Evolutionary conservation across 768 basidiomycete genomes (phyloP).

Genomic region (Russula abietina): DNA sequence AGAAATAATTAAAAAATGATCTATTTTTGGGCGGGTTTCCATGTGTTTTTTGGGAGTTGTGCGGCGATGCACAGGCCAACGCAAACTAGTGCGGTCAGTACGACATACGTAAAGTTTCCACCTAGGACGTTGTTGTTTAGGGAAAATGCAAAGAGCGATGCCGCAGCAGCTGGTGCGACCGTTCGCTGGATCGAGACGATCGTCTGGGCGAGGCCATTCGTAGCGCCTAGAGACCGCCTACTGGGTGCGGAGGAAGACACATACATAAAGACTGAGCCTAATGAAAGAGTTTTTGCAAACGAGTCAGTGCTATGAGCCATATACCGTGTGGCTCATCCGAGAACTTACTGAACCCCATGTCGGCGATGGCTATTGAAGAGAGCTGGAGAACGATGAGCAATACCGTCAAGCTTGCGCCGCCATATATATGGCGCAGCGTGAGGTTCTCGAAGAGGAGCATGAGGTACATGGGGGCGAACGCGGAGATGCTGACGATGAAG

Average conservation of each 20-base stretch:
- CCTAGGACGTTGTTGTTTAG: slow-evolving; percentile 42
- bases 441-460: slow-evolving; percentile 28
- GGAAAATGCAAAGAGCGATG: slow-evolving; percentile 63
- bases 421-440: neutral
- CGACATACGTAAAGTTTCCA: slow-evolving; percentile 32
- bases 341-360: slow-evolving; percentile 19
- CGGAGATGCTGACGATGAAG: slow-evolving; percentile 28
- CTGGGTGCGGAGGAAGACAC: slow-evolving; percentile 62
- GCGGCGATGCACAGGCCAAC: slow-evolving; percentile 8
- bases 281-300: slow-evolving; percentile 26
- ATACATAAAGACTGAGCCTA: slow-evolving; percentile 66
- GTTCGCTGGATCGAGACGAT: slow-evolving; percentile 36
- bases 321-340: neutral
- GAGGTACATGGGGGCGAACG: slow-evolving; percentile 28
- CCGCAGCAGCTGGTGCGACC: slow-evolving; percentile 51
- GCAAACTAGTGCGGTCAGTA: neutral
- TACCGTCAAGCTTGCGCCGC: neutral
- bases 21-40: slow-evolving; percentile 5
- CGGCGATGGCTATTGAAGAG: slow-evolving; percentile 7
- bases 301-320: neutral
- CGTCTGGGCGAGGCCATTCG: slow-evolving; percentile 49
- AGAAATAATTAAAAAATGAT: neutral
- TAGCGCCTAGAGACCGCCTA: slow-evolving; percentile 57
- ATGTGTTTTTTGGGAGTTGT: slow-evolving; percentile 15
- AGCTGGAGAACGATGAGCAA: slow-evolving; percentile 13